These are phyloP conservation scores for Sodiomyces alkalinus DNA, from an alignment of 2,329 filamentous ascomycete species.

Conservation along the genomic window DNA sequence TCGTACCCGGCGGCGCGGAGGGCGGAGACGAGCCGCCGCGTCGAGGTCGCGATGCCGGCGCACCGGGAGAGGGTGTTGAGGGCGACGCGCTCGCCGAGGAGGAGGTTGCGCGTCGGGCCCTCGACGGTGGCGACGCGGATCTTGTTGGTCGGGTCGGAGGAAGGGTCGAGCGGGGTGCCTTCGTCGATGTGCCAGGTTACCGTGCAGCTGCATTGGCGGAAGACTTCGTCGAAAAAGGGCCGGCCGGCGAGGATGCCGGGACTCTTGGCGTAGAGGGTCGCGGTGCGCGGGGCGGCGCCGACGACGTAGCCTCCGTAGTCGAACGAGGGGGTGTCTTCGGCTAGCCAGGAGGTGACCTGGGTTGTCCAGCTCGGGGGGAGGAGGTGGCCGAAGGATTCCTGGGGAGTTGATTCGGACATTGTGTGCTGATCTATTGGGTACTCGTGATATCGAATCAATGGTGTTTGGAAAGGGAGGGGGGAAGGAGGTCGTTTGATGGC, in stretches of 20 bases:
- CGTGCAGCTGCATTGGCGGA: conserved; percentile 76
- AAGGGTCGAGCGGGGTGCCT: conserved; percentile 49
- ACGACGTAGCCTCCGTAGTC: conserved; percentile 98
- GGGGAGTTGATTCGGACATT: too few species aligned
- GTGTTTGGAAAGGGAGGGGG: too few species aligned
- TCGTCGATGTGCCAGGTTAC: conserved; percentile 79
- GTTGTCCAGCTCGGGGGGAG: conserved; percentile 77
- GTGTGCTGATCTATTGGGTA: too few species aligned
- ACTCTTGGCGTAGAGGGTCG: conserved; percentile 56
- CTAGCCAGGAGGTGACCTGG: conserved; percentile 69
- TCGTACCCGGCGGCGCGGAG: conserved; percentile 55
- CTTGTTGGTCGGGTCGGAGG: conserved; percentile 23
- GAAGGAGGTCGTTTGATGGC: too few species aligned
- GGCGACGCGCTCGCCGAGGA: conserved; percentile 87
- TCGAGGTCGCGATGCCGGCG: conserved; percentile 73
- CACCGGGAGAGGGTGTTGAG: conserved; percentile 83
- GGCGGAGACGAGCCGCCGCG: conserved; percentile 35
- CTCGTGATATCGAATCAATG: too few species aligned
- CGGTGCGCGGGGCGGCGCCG: conserved; percentile 48
- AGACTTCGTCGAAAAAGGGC: conserved; percentile 92
- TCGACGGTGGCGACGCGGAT: conserved; percentile 62
- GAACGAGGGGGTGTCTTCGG: conserved; percentile 90
- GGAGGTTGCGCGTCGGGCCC: conserved; percentile 63
- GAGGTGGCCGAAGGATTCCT: conserved; percentile 46
- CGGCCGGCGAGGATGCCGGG: conserved; percentile 74